Evolutionary conservation across 345 rosid genomes (phyloP), one percentile per base, ranked within the genome.

Genomic region (Abelmoschus esculentus): DNA sequence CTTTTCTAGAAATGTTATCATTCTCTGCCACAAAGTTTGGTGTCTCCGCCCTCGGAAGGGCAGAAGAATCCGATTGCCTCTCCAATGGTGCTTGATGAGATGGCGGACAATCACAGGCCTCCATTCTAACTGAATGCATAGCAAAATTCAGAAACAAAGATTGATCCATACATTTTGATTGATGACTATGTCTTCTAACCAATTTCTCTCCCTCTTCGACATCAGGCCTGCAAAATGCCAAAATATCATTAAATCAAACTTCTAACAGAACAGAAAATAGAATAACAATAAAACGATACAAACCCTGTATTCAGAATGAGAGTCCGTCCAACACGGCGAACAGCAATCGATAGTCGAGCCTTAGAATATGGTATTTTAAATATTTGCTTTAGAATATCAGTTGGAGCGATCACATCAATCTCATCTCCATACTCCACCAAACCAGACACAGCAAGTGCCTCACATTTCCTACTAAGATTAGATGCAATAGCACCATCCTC

Each of bases 61-160:
- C 87, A 66, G 92, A 82, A 13, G 96, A 79, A 62, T 77, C 78
- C 34, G 89, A 75, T 56, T 80, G 83, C 66, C 76, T 76, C 82
- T 83, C 84, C 22, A 86, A 42, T 22, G 80, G 72, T 22, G 83
- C 40, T 15, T 75, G 85, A 83, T 89, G 85, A 18, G 82, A 74
- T 17, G 92, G 96, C 1, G 98, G 98, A 56, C 91, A 86, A 83
- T 93, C 98, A 87, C 98, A 93, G 32, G 97, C 97, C 85, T 93
- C 98, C 97, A 89, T 75, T 76, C 98, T 85, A 67, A 89, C 97
- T 47, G 98, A 93, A 78, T 93, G 98, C 98, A 93, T 93, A 28
- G 98, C 98, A 68, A 93, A 93, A 80, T 93, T 89, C 57, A 91
- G 75, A 86, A 93, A 89, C 72, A 93, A 81, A 22, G 96, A 83